Base-by-base conservation (phyloP, 768 basidiomycete species). In the Naganishia onofrii region DNA sequence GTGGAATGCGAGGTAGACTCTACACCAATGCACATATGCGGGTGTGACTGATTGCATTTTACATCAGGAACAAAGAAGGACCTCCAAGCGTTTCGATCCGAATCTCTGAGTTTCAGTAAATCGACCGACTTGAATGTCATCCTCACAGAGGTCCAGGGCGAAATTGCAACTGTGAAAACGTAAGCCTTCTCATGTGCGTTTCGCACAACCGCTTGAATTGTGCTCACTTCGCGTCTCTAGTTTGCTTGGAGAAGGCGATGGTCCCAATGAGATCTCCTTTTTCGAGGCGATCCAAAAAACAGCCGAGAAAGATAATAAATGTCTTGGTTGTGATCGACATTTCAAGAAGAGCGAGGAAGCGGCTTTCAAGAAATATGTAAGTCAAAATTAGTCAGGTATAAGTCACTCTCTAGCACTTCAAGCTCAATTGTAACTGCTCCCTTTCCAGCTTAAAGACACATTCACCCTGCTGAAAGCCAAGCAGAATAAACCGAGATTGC, bases 261-360 rank as follows among this genome's bases (percentile, higher is more conserved):
- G 1, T 5, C 32, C 9, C 34, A 38, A 38, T n/a, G 32, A 38
- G 7, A 52, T 46, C 1, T n/a, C 83, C 80, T 66, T 83, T 80
- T 79, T 81, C 81, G 17, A 80, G 79, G 31, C 83, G 85, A 42
- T 94, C 34, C 83, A 92, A 48, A 81, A 82, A 19, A 78, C 81
- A 0, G 91, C 89, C 38, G 86, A 86, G 76, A 82, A 84, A 60
- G 86, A 88, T 71, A 88, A 89, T 75, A 79, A 84, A 0, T 99
- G 95, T 75, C 83, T 86, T 13, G 88, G 87, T 9, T 98, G 95
- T 77, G 87, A 88, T 74, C 86, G 93, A 0, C 83, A 83, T 46
- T 81, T 97, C 76, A 82, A 85, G 26, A 84, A 85, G 31, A 75
- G 78, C 1, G 88, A 88, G 53, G 73, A 86, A 55, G 81, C 81